phyloP scores from a whole-genome alignment of 2,329 filamentous ascomycete species.

The Apiospora pterosperma region DNA sequence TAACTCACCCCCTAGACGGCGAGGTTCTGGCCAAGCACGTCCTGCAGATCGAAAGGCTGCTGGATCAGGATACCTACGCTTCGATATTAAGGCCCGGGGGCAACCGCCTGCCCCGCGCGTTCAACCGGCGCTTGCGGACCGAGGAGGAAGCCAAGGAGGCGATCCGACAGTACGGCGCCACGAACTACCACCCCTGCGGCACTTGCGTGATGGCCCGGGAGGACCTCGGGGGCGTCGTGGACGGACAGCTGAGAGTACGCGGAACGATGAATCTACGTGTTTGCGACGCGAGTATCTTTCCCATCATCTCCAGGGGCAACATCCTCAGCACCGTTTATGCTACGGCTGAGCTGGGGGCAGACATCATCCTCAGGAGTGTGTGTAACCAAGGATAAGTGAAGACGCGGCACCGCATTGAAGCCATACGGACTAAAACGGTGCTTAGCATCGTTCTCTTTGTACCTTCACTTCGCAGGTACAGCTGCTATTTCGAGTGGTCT shows the following conservation, averaged over 20 bases:
- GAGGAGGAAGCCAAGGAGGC: conserved; percentile 34
- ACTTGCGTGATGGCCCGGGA: conserved; percentile 32
- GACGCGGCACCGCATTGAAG: not conserved
- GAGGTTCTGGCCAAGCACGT: conserved; percentile 44
- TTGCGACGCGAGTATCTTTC: conserved; percentile 16
- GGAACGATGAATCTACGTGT: conserved; percentile 12
- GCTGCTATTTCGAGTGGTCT: not conserved
- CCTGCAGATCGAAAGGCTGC: conserved; percentile 35
- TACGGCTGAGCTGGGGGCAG: conserved; percentile 14
- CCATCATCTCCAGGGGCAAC: conserved; percentile 13
- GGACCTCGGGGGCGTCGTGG: conserved; percentile 13
- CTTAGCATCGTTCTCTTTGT: not conserved
- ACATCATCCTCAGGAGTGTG: no score
- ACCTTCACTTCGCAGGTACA: no score
- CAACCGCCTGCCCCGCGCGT: no score
- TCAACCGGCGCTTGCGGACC: no score
- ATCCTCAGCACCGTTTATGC: conserved; percentile 14
- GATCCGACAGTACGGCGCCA: conserved; percentile 34
- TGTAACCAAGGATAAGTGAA: no score
- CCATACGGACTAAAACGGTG: not conserved
- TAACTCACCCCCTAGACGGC: conserved; percentile 53
- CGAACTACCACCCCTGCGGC: conserved; percentile 45
- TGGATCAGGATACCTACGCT: conserved; percentile 33
- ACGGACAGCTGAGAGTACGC: conserved; percentile 10
- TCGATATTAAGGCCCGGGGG: no score